Base-by-base conservation (phyloP, 768 basidiomycete genomes). In the Russula earlei region DNA sequence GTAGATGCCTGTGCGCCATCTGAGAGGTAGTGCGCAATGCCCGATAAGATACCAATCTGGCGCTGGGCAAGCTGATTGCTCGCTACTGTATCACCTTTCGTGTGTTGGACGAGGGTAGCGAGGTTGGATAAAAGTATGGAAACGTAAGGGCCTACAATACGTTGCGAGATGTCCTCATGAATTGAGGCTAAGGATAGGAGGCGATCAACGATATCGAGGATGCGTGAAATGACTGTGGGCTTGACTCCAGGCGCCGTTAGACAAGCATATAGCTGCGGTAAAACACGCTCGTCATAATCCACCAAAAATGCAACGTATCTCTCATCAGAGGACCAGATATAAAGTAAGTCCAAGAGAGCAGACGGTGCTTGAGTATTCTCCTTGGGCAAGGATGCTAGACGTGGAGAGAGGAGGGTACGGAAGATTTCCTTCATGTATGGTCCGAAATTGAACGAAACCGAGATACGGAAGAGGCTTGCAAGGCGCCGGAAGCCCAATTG, bases 281-380 rank as follows among this genome's bases (percentile, higher is more conserved):
- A 68, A 1, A 86, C 76, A 5, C 75, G 74, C 2, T 71, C 62
- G 64, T 97, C 87, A 65, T 82, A 86, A 22, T 80, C 72, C 43
- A 85, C 82, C 25, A 98, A 74, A 67, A 82, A 84, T 9, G 67
- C 66, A n/a, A 78, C 74, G 57, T 83, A 78, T 12, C 81, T 74
- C 2, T 71, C 73, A 17, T 78, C 74, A 15, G 74, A 67, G 0
- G 89, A 80, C 87, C 93, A 94, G 6, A 78, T 72, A 55, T 82
- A 77, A 70, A 96, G 87, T 20, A 97, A 74, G 37, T 96, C 92
- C 41, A 99, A 72, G 17, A 95, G 74, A 0, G 89, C 83, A 0
- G 93, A 95, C 0, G 95, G 93, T 0, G 90, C 78, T 67, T 97
- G 95, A 0, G 87, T 90, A 64, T 94, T 98, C 69, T 98, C 96